A percentile compares a stretch with the other conserved stretches of the same genome.
Evolutionary conservation across 345 rosid genomes (phyloP).

Genomic region (Linum tenue): DNA sequence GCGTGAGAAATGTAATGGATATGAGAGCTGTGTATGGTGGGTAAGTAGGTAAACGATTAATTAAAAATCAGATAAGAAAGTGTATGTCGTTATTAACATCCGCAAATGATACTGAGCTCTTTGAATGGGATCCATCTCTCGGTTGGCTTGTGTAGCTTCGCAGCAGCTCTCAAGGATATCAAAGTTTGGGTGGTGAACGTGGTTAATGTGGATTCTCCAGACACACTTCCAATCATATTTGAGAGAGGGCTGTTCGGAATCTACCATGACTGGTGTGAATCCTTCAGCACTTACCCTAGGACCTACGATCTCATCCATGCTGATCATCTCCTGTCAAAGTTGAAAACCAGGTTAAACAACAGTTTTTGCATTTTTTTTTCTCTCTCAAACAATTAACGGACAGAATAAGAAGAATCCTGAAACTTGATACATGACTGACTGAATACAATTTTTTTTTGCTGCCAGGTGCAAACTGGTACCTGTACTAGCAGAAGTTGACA

Average conservation of each 20-base stretch:
- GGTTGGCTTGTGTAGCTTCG: constrained; percentile 41
- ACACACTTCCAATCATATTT: constrained; percentile 78
- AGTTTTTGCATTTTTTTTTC: not conserved
- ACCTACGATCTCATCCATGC: constrained; percentile 82
- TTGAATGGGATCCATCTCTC: no score
- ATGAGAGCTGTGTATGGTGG: constrained; percentile 95
- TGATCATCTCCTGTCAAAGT: constrained; percentile 85
- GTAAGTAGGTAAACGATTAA: constrained; percentile 20
- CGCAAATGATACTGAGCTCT: no score
- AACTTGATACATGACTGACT: not conserved
- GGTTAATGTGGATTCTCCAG: constrained; percentile 72
- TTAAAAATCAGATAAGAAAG: not conserved
- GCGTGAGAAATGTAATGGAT: constrained; percentile 85
- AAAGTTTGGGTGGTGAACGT: constrained; percentile 79
- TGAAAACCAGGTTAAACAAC: constrained; percentile 41
- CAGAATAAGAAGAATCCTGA: not conserved
- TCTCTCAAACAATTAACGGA: not conserved
- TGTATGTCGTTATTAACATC: no score
- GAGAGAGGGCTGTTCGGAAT: constrained; percentile 87
- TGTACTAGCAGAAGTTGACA: constrained; percentile 78
- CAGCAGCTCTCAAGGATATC: constrained; percentile 70
- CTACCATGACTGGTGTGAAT: constrained; percentile 93
- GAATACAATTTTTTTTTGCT: not conserved
- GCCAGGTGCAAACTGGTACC: constrained; percentile 74
- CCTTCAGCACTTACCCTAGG: constrained; percentile 82